Conservation (phyloP, 1,284 basidiomycete genomes). For the Ustilago trichophora region DNA sequence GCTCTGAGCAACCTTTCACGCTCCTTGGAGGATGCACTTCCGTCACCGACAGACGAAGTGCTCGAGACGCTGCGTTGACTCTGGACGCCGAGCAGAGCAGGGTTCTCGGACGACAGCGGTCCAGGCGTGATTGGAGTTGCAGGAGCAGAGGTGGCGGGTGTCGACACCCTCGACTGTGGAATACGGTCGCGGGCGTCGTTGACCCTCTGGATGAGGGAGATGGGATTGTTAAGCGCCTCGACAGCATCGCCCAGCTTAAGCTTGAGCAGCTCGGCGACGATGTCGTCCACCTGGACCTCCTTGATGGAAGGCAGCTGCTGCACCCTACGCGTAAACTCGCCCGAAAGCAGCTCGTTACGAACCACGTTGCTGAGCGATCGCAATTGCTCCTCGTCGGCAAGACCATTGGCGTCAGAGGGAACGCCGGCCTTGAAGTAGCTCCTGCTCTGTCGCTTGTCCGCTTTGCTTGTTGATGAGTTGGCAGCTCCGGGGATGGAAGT, state of each 20-base stretch:
- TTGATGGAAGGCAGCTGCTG: slow-evolving; percentile 67
- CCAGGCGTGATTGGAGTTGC: background rate
- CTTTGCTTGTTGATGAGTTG: slow-evolving; percentile 13
- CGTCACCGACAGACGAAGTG: slow-evolving; percentile 33
- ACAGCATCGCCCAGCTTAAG: slow-evolving; percentile 79
- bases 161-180: slow-evolving; percentile 2
- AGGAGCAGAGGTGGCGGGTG: background rate
- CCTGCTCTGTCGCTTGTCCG: slow-evolving; percentile 42
- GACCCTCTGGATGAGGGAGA: slow-evolving; percentile 75
- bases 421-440: slow-evolving; percentile 55
- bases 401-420: slow-evolving; percentile 31
- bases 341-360: slow-evolving; percentile 81
- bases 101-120: slow-evolving; percentile 5
- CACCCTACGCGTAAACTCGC: slow-evolving; percentile 79
- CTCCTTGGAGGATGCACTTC: slow-evolving; percentile 48
- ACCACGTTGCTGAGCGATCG: slow-evolving; percentile 81
- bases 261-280: slow-evolving; percentile 76
- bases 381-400: slow-evolving; percentile 73
- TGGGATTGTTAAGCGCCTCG: slow-evolving; percentile 76
- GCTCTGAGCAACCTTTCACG: slow-evolving; percentile 78
- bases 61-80: slow-evolving; percentile 39
- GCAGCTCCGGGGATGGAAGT: background rate
- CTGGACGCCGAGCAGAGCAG: slow-evolving; percentile 22
- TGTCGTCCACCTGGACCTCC: slow-evolving; percentile 70
- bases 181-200: slow-evolving; percentile 45